Evolutionary conservation across 1,284 basidiomycete genomes (phyloP).

Genomic region (Heterobasidion occidentale): DNA sequence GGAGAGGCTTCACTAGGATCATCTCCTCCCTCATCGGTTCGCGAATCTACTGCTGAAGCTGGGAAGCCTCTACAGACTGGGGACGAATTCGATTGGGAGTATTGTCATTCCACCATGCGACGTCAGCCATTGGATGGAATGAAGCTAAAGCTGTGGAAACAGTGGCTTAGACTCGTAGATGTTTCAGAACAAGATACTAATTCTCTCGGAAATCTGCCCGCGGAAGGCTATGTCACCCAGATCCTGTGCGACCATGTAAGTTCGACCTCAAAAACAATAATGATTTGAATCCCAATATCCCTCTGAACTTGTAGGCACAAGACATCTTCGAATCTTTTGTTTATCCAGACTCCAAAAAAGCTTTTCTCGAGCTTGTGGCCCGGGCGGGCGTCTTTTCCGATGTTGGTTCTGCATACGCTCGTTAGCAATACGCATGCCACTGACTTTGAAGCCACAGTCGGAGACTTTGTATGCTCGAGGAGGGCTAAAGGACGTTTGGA

Average conservation of each 20-base stretch:
- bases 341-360: conserved; percentile 50
- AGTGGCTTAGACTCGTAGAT: conserved; percentile 36
- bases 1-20: neutral
- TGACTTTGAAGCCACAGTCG: no score
- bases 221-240: conserved; percentile 34
- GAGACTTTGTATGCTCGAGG: no score
- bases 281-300: neutral
- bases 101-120: conserved; percentile 45
- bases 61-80: conserved; percentile 19
- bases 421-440: no score
- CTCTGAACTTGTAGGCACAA: conserved; percentile 32
- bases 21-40: conserved; percentile 1
- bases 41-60: conserved; percentile 1
- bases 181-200: neutral
- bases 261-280: conserved; percentile 10
- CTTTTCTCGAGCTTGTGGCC: no score
- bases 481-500: no score
- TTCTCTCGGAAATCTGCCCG: conserved; percentile 16
- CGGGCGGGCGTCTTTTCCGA: no score
- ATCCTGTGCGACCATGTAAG: conserved; percentile 56
- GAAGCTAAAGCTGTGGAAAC: conserved; percentile 64
- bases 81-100: conserved; percentile 51
- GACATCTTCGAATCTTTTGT: conserved; percentile 51
- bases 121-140: conserved; percentile 53
- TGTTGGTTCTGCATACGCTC: no score